These are phyloP conservation scores for Fragilariopsis cylindrus DNA, from an alignment of 108 stramenopile species.

Conservation along the genomic window DNA sequence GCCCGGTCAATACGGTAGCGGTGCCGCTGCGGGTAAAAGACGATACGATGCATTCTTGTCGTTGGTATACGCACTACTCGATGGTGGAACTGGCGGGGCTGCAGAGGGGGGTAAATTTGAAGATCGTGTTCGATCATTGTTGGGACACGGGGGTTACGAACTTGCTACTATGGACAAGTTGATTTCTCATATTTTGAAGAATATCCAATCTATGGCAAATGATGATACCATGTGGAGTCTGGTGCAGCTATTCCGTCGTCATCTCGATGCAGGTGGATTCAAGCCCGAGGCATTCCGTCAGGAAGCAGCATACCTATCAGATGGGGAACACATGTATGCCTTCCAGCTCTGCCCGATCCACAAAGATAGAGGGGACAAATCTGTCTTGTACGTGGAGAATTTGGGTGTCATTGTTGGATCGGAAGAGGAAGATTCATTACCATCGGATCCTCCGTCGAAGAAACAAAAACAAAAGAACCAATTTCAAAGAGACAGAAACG, in stretches of 20 bases:
- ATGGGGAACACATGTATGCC: conserved; percentile 88
- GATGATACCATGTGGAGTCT: conserved; percentile 86
- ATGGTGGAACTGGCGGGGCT: conserved; percentile 48
- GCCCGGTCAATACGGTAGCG: conserved; percentile 39
- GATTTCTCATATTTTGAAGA: conserved; percentile 82
- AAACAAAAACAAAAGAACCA: background rate
- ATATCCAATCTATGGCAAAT: conserved; percentile 77
- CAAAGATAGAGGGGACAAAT: conserved; percentile 59
- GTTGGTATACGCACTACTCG: conserved; percentile 72
- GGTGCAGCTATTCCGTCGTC: conserved; percentile 80
- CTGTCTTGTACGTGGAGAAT: conserved; percentile 70
- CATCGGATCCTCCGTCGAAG: conserved; percentile 7
- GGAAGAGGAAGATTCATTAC: conserved; percentile 39
- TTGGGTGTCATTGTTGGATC: conserved; percentile 82
- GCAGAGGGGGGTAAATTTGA: conserved; percentile 77
- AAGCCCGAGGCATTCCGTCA: conserved; percentile 85
- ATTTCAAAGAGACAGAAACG: conserved; percentile 9
- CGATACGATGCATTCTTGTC: conserved; percentile 80
- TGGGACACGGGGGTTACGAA: conserved; percentile 86
- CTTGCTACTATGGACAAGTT: conserved; percentile 92
- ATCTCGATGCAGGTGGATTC: conserved; percentile 64
- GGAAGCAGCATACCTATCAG: conserved; percentile 80
- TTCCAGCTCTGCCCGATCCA: conserved; percentile 76
- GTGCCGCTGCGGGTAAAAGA: conserved; percentile 50
- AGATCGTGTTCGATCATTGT: conserved; percentile 75